Evolutionary conservation across 1,284 basidiomycete species (phyloP).

Genomic region (Sanghuangporus weigelae): DNA sequence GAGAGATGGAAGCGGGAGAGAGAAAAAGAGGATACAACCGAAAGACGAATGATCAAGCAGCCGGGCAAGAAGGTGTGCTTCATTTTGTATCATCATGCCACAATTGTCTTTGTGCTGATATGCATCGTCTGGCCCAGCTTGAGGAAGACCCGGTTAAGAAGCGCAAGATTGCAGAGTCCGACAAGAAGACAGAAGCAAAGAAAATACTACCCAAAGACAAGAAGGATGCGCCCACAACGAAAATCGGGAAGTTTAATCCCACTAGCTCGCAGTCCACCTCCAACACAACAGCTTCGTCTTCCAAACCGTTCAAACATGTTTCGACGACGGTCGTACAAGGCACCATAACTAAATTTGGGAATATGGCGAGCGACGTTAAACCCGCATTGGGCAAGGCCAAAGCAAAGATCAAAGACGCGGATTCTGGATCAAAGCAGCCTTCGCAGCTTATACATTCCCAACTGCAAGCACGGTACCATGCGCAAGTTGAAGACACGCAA

Average conservation of each 20-base stretch:
- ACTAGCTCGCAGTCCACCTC: conserved; percentile 24
- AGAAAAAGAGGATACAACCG: conserved; percentile 68
- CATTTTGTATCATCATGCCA: neutral
- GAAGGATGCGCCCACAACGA: conserved; percentile 32
- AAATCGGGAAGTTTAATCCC: conserved; percentile 30
- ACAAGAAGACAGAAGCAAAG: conserved; percentile 55
- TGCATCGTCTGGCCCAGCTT: conserved; percentile 19
- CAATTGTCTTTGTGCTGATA: conserved; percentile 18
- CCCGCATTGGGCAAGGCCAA: conserved; percentile 34
- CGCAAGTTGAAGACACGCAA: conserved; percentile 33
- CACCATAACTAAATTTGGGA: conserved; percentile 23
- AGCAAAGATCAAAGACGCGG: conserved; percentile 44
- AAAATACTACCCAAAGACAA: conserved; percentile 47
- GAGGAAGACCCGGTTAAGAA: conserved; percentile 70
- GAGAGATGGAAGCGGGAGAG: conserved; percentile 70
- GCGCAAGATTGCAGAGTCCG: conserved; percentile 52
- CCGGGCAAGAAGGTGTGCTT: conserved; percentile 49
- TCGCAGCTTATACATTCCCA: conserved; percentile 60
- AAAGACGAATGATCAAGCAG: conserved; percentile 52
- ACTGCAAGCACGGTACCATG: conserved; percentile 42
- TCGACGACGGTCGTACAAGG: conserved; percentile 9
- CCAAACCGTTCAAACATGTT: conserved; percentile 27
- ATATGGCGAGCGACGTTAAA: conserved; percentile 27
- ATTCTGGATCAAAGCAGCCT: conserved; percentile 43
- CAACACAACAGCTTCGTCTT: conserved; percentile 25